Base-by-base conservation (phyloP, 495 filamentous ascomycete species). In the Aspergillus asperescens region DNA sequence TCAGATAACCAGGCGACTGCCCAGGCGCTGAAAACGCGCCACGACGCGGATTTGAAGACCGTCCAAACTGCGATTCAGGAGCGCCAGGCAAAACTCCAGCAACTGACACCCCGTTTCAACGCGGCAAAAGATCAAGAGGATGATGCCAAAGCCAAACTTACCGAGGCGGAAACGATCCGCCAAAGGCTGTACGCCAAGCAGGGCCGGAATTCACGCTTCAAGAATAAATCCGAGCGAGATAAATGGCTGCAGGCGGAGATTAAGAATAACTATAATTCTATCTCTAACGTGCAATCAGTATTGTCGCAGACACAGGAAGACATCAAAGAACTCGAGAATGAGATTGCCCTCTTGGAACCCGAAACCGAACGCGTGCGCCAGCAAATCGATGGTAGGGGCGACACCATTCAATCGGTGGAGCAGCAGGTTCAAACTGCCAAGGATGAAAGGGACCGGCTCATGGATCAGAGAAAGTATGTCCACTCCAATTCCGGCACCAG, bases 161-260 rank as follows among this genome's bases (percentile, higher is more conserved):
- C 85, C 16, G 77, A 85, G 31, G 88, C 88, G 5, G 87, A 93
- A 63, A 84, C 83, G 7, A 79, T 77, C 1, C 76, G 89, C 34
- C 85, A 87, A 58, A 83, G 91, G 22, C 76, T 99, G 13, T 90
- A 96, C 59, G 89, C 87, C 42, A 99, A 99, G 67, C 94, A 97
- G 68, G 88, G 89, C 32, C 84, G 91, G n/a, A 89, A 86, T 62
- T 83, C 85, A 25, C 86, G 88, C 49, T 97, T 95, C 71, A 86
- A 80, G 62, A 92, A 79, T 61, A 95, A 95, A 68, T 81, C 78
- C 3, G 89, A 96, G 60, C 84, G 93, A 2, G 94, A 99, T 62
- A 80, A 81, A 32, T 96, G 79, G 77, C 74, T 99, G 16, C 81
- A 83, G 44, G 79, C 81, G 38, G 85, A 96, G 63, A 85, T 97